Evolutionary conservation across 106 monocot genomes (phyloP).

Genomic region (Allium sativum): DNA sequence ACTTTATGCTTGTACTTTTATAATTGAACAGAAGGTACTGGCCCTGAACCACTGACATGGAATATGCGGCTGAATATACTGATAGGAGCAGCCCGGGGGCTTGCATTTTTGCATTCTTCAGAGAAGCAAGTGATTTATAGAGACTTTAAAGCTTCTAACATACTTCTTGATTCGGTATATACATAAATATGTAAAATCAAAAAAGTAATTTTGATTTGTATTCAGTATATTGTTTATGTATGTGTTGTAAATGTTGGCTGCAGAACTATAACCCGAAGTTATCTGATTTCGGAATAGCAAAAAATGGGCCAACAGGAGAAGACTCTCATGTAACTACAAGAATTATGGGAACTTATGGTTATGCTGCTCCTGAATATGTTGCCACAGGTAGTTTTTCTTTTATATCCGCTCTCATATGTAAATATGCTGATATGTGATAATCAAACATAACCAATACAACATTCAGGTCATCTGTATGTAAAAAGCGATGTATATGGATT

Average conservation of each 20-base stretch:
- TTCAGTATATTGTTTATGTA: too few species aligned
- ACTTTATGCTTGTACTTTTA: not conserved
- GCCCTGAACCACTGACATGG: constrained; percentile 25
- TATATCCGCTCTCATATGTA: too few species aligned
- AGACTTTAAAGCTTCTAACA: constrained; percentile 48
- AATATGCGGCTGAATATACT: constrained; percentile 31
- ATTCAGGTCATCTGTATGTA: constrained; percentile 57
- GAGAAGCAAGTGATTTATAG: constrained; percentile 29
- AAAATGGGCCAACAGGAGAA: constrained; percentile 44
- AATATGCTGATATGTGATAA: too few species aligned
- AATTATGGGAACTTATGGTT: constrained; percentile 67
- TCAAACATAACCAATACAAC: not conserved
- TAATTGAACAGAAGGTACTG: constrained; percentile 8
- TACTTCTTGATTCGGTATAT: constrained; percentile 37
- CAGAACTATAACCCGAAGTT: constrained; percentile 58
- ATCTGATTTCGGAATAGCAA: constrained; percentile 75
- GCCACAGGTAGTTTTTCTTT: not conserved
- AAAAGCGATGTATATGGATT: constrained; percentile 85
- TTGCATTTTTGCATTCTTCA: constrained; percentile 34
- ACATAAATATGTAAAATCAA: not conserved
- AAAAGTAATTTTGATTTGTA: too few species aligned
- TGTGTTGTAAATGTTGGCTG: not conserved
- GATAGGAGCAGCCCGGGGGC: constrained; percentile 31
- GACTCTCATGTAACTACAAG: constrained; percentile 57
- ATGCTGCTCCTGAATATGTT: constrained; percentile 7